Base-by-base conservation (phyloP, 2,329 filamentous ascomycete genomes). In the Epicoccum sorghinum region DNA sequence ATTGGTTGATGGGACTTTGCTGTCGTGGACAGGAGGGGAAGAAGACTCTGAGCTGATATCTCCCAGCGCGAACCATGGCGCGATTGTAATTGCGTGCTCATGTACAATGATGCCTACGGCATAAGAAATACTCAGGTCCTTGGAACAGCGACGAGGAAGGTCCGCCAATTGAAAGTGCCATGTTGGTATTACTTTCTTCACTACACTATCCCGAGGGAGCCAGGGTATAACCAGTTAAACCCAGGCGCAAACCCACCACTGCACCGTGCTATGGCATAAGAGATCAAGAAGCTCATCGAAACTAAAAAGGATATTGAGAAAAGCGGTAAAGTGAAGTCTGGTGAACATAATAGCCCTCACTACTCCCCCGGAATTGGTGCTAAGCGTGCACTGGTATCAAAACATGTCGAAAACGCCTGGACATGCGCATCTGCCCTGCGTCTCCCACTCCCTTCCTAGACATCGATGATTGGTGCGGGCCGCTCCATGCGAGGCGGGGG, bases 361-460 rank as follows among this genome's bases (percentile, higher is more conserved):
- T 50, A 41, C 55, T 46, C 57, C 58, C 43, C 57, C 53, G 52
- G 52, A 48, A 60, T 62, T 62, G 58, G 66, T 68, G 68, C 65
- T 66, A 65, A 65, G 58, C 61, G 66, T 73, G 70, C 71, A 73
- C 69, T 73, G 71, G 71, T 74, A 74, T 74, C 71, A 73, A 70
- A 68, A 56, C 55, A 60, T 57, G 53, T 64, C 56, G 57, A 63
- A 62, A 66, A 55, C 55, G 55, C 38, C 49, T 49, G 22, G 41
- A 50, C 52, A 50, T 50, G 52, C 42, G 50, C 52, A 42, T 42
- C 32, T 47, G 29, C 45, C 36, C 35, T 37, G 35, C 33, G 35
- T 51, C 29, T 39, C 27, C 29, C 30, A 30, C 39, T 35, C 25
- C 24, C 44, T n/a, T 27, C 33, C 47, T 51, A 70, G 33, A 67